These are phyloP conservation scores for Rasamsonia emersonii DNA, from an alignment of 2,329 filamentous ascomycete species.

Conservation along the genomic window DNA sequence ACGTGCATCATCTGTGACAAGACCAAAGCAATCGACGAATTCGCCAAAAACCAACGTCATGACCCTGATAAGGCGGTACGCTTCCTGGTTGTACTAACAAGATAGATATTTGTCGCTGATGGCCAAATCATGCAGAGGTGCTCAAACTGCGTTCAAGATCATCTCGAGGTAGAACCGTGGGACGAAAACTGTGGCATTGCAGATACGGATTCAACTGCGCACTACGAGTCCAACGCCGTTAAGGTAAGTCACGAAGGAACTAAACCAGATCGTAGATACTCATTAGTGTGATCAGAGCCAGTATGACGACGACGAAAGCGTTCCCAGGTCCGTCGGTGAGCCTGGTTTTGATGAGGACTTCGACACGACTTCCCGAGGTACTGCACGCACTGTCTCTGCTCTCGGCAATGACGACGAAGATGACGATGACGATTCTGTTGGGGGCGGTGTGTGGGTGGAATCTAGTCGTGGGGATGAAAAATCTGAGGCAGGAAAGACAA, in stretches of 20 bases:
- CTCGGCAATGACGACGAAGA: slow-evolving; percentile 8
- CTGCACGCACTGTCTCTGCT: not conserved
- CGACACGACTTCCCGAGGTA: not conserved
- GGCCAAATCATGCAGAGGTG: slow-evolving; percentile 30
- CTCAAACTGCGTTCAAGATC: slow-evolving; percentile 27
- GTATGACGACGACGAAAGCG: slow-evolving; percentile 7
- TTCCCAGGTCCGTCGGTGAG: slow-evolving; percentile 4
- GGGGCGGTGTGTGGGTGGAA: slow-evolving; percentile 14
- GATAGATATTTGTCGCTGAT: slow-evolving; percentile 4
- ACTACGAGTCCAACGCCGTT: slow-evolving; percentile 1
- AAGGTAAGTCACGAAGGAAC: not conserved
- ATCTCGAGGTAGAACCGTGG: slow-evolving; percentile 27
- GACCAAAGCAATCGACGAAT: slow-evolving; percentile 40
- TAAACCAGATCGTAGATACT: not conserved
- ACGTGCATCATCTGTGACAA: slow-evolving; percentile 40
- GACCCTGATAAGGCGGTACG: slow-evolving; percentile 40
- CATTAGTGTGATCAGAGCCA: slow-evolving; percentile 11
- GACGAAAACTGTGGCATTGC: slow-evolving; percentile 18
- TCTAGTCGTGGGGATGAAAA: slow-evolving; percentile 3
- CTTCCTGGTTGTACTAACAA: slow-evolving; percentile 5
- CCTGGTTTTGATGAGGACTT: slow-evolving; percentile 5
- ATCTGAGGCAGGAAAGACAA: slow-evolving; percentile 5
- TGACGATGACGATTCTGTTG: slow-evolving; percentile 12
- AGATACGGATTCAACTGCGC: slow-evolving; percentile 9
- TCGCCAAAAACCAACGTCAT: slow-evolving; percentile 41